A percentile compares a stretch with the other conserved stretches of the same genome.
These are phyloP conservation scores for Kodamaea ohmeri DNA, from an alignment of 1,139 yeast species.

Conservation along the genomic window DNA sequence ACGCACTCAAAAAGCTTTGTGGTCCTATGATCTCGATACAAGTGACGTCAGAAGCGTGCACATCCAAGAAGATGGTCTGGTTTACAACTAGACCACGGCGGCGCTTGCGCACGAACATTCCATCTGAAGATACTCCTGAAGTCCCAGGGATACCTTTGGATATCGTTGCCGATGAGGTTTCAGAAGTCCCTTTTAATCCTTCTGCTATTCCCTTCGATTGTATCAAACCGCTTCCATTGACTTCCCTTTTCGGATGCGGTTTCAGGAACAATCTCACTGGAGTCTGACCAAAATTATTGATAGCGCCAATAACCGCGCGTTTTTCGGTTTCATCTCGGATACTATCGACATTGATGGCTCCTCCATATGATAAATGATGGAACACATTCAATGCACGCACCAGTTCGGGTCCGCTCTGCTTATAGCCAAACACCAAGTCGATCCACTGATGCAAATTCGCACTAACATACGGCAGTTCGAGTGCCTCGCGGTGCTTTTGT, in stretches of 20 bases:
- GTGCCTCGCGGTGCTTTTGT: slow-evolving; percentile 71
- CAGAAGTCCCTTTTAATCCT: neutral
- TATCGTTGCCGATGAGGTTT: too few species aligned
- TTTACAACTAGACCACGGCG: slow-evolving; percentile 37
- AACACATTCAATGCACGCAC: slow-evolving; percentile 67
- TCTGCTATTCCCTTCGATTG: neutral
- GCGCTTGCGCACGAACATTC: slow-evolving; percentile 38
- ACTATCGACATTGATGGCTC: slow-evolving; percentile 72
- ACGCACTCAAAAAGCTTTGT: slow-evolving; percentile 49
- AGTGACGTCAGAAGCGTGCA: slow-evolving; percentile 39
- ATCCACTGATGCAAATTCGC: slow-evolving; percentile 77
- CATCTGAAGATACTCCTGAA: too few species aligned
- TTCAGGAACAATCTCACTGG: slow-evolving; percentile 66
- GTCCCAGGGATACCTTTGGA: too few species aligned
- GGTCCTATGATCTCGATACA: slow-evolving; percentile 35
- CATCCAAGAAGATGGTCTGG: slow-evolving; percentile 37
- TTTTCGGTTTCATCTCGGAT: slow-evolving; percentile 71
- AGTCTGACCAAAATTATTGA: slow-evolving; percentile 88
- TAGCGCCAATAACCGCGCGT: slow-evolving; percentile 74
- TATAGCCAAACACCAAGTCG: slow-evolving; percentile 74
- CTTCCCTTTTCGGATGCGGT: slow-evolving; percentile 58
- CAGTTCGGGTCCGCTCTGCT: slow-evolving; percentile 72
- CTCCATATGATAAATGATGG: slow-evolving; percentile 78
- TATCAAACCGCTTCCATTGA: slow-evolving; percentile 11
- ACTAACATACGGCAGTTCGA: slow-evolving; percentile 79